Base-by-base conservation (phyloP, 306 rosid species). In the Purshia tridentata region DNA sequence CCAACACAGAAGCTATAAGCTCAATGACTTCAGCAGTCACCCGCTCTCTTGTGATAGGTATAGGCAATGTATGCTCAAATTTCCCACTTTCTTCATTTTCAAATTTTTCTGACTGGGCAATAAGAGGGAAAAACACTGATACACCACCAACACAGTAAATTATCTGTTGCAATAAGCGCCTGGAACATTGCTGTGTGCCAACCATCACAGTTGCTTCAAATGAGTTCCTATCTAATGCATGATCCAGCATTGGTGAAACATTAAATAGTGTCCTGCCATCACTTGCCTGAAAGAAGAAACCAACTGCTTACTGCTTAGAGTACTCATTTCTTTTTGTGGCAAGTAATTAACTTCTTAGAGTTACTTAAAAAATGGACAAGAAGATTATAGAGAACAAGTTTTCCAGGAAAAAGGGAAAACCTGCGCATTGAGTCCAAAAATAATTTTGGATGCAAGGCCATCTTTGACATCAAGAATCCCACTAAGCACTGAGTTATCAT, bases 61-160 rank as follows among this genome's bases (percentile, higher is more conserved):
- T 22, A 59, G 78, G 74, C 70, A 75, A 73, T 6, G 81, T 54
- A 70, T 77, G 81, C 59, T 68, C 90, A 81, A 75, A 69, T 56
- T 82, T 80, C 67, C 66, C 86, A 81, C 58, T 75, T 55, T 78
- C 88, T 80, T 82, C 91, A 51, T 70, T 87, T 70, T 81, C 88
- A 84, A 79, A 84, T 85, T 82, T 89, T 72, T 83, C 84, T 59
- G 90, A 88, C 77, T 87, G 92, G 8, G 90, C 81, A 81, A 94
- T 87, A 37, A 94, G 96, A 76, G 97, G 98, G 65, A 94, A 91
- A 84, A 94, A 88, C 65, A 94, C 97, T 71, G 97, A 89, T 49
- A 94, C 98, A 23, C 98, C 98, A 48, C 97, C 98, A 59, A 94
- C 98, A 39, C 98, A 94, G 82, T 94, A 91, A 69, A 94, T 89